Evolutionary conservation across 192 early-diverging fungal genomes (phyloP), one percentile per base, ranked within the genome.

Genomic region (Backusella tarrabulga): DNA sequence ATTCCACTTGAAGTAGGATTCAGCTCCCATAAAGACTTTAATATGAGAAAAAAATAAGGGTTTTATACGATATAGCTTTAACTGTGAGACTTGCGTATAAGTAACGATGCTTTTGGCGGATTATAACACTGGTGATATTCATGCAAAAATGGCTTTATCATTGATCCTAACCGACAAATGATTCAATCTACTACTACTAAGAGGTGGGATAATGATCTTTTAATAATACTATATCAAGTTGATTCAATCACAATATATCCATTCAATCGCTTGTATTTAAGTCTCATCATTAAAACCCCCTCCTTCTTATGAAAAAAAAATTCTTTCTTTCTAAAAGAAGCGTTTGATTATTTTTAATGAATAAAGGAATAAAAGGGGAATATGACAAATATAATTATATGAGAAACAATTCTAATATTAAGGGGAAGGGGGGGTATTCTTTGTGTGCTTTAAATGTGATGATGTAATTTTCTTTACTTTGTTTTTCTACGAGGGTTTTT

Each of bases 401-500:
- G 38, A 70, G 7, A 17, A 34, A 19, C 0, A 9, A 34, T 35
- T 35, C 15, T 68, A 32, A 15, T 19, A 34, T 29, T 41, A n/a
- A 8, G 11, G 34, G 11, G 21, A 4, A 12, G 17, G 9, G 5
- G 34, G 34, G 34, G 67, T 35, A 35, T 32, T 35, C 56, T 38
- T 70, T 34, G 68, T 38, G 35, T 68, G 35, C 26, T 68, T 35
- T n/a, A 41, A 42, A 41, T 21, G 46, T 44, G 26, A 72, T 41
- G 12, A 42, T 35, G 19, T 68, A 32, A 29, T 35, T 36, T 67
- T 69, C 19, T 38, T 70, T 70, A 70, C 36, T 70, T 70, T 70
- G 68, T n/a, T 23, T 40, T 72, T 23, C 52, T 34, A 26, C 77
- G 66, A 35, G 77, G 56, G 79, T 85, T 93, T 68, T 78, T 85